Percentiles rank a stretch among this genome's conserved stretches.
Conservation (phyloP, 371 early-diverging fungal genomes). For the Mortierella sp. region DNA sequence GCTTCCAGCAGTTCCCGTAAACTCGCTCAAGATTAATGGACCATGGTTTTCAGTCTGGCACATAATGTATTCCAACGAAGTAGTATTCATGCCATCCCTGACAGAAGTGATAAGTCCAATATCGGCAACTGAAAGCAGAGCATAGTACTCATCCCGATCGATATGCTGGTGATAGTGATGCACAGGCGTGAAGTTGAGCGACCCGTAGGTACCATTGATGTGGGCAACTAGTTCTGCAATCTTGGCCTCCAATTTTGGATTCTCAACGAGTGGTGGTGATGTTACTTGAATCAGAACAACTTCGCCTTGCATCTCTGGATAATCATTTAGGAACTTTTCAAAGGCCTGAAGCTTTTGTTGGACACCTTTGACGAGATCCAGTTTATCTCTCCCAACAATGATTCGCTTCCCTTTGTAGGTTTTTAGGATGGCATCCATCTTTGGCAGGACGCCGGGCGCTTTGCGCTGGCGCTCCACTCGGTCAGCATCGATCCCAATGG, state of each 20-base stretch:
- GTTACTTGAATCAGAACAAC: slow-evolving; percentile 93
- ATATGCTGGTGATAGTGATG: slow-evolving; percentile 97
- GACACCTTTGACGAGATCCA: slow-evolving; percentile 99
- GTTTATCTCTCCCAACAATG: slow-evolving; percentile 97
- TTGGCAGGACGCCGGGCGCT: slow-evolving; percentile 67
- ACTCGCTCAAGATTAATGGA: slow-evolving; percentile 95
- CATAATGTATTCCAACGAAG: slow-evolving; percentile 97
- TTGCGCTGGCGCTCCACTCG: slow-evolving; percentile 62
- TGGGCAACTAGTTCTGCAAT: slow-evolving; percentile 91
- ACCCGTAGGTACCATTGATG: slow-evolving; percentile 96
- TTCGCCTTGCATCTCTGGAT: slow-evolving; percentile 91
- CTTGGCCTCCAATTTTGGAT: slow-evolving; percentile 81
- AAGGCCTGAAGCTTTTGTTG: slow-evolving; percentile 96
- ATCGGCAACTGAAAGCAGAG: slow-evolving; percentile 95
- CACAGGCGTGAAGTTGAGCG: slow-evolving; percentile 94
- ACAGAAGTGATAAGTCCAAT: slow-evolving; percentile 95
- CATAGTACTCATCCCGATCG: slow-evolving; percentile 94
- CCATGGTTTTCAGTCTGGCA: slow-evolving; percentile 95
- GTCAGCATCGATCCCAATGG: slow-evolving; percentile 96
- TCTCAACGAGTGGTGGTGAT: slow-evolving; percentile 65
- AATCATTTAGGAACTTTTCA: slow-evolving; percentile 90
- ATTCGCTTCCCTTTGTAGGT: slow-evolving; percentile 95
- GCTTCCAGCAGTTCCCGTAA: slow-evolving; percentile 97
- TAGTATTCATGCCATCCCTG: slow-evolving; percentile 99
- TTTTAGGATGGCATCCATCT: slow-evolving; percentile 83